Evolutionary conservation across 2,329 filamentous ascomycete species (phyloP).

Genomic region (Hyphodiscus sp.): DNA sequence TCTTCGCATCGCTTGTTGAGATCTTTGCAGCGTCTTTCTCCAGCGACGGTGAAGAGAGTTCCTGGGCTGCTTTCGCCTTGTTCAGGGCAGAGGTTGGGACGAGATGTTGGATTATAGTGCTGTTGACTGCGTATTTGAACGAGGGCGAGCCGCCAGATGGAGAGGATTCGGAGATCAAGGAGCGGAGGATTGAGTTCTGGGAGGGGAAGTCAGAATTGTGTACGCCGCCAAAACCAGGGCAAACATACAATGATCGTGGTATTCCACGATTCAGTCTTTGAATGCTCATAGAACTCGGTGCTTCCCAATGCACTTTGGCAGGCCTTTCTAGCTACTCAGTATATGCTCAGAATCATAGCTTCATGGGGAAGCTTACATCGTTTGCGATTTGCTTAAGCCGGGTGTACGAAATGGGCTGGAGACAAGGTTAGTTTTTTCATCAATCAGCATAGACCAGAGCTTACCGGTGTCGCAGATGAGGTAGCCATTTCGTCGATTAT

Average conservation of each 20-base stretch:
- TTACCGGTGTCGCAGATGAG: slow-evolving; percentile 24
- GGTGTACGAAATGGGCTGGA: slow-evolving; percentile 66
- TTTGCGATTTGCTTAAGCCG: slow-evolving; percentile 79
- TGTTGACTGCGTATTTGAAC: slow-evolving; percentile 96
- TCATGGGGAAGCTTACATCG: slow-evolving; percentile 50
- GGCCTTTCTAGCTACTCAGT: slow-evolving; percentile 47
- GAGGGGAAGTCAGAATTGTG: slow-evolving; percentile 8
- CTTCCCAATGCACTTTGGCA: slow-evolving; percentile 71
- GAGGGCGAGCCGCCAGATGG: slow-evolving; percentile 51
- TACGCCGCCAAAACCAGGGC: not conserved
- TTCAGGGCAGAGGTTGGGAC: slow-evolving; percentile 60
- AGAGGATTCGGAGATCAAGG: slow-evolving; percentile 69
- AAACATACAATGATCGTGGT: slow-evolving; percentile 77
- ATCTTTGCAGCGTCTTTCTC: slow-evolving; percentile 41
- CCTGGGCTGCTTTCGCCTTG: slow-evolving; percentile 45
- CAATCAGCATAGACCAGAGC: not conserved
- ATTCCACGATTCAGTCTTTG: slow-evolving; percentile 83
- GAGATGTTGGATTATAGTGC: slow-evolving; percentile 94
- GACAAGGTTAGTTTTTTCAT: slow-evolving; percentile 7
- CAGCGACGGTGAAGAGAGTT: slow-evolving; percentile 30
- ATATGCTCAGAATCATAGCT: not conserved
- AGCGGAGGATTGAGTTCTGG: slow-evolving; percentile 70
- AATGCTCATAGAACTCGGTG: slow-evolving; percentile 79
- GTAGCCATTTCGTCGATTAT: slow-evolving; percentile 6
- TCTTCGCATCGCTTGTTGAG: slow-evolving; percentile 45